Base-by-base conservation (phyloP, 2,329 filamentous ascomycete genomes). In the Monosporascus sp. region DNA sequence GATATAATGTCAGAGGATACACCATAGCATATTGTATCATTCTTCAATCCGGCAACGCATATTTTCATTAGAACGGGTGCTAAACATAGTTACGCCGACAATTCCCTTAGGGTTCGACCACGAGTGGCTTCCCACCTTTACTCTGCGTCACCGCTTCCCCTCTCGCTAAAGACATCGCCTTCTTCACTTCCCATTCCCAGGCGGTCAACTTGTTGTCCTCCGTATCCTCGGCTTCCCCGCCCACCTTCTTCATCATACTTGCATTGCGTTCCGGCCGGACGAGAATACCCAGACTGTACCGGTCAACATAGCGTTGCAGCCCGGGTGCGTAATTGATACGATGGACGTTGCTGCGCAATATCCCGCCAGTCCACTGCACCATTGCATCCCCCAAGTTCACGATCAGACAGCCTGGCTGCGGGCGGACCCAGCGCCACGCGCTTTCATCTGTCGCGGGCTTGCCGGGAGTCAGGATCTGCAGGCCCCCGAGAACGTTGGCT, bases 401-500 rank as follows among this genome's bases (percentile, higher is more conserved):
- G 9, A 65, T 60, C 40, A 60, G 48, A 26, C 55, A 61, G 9
- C 60, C 59, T 3, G 62, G 62, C 22, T 53, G 55, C 40, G 63
- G 63, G 0, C 54, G 56, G 5, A 61, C 62, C 58, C 59, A 64
- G 9, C 45, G 47, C 64, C 63, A 65, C 0, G 58, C 60, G 6
- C 16, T 47, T 11, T 55, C 51, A 9, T 61, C 56, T 20, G 20
- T 31, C 14, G 59, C 34, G 2, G 49, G 45, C 6, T 49, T 47
- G 9, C 61, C 61, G 0, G 63, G 64, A 0, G 57, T 51, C 1
- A 71, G 61, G 20, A 73, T 64, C 59, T 73, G 71, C 19, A 73
- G 58, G 0, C 70, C 70, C 17, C 69, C 70, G 7, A 69, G 34
- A 3, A 69, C 57, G 47, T 72, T 69, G 44, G 68, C 68, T 1